A percentile compares a stretch with the other conserved stretches of the same genome.
These are phyloP conservation scores for Candida odintsovae DNA, from an alignment of 805 yeast species.

Conservation along the genomic window DNA sequence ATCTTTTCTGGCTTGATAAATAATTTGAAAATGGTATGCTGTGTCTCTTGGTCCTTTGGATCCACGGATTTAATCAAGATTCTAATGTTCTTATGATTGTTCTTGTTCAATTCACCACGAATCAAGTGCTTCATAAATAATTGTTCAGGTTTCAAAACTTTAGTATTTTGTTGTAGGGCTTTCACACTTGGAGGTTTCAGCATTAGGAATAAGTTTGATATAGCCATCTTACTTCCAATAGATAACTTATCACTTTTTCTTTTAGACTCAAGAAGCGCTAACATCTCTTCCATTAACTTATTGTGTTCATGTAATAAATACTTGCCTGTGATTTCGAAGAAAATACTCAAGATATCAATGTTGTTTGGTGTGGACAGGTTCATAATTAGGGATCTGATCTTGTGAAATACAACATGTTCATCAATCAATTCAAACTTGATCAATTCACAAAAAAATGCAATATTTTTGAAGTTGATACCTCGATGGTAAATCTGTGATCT, in stretches of 20 bases:
- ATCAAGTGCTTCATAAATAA: slow-evolving; percentile 45
- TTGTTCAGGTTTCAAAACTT: slow-evolving; percentile 36
- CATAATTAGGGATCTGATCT: slow-evolving; percentile 54
- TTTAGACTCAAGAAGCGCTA: slow-evolving; percentile 46
- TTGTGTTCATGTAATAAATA: slow-evolving; percentile 55
- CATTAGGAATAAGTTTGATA: slow-evolving; percentile 48
- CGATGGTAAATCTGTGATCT: slow-evolving; percentile 53
- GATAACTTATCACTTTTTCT: slow-evolving; percentile 44
- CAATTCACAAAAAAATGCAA: slow-evolving; percentile 66
- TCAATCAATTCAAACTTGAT: slow-evolving; percentile 74
- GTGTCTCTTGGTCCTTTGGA: slow-evolving; percentile 36
- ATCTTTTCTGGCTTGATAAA: slow-evolving; percentile 60
- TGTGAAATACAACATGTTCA: slow-evolving; percentile 64
- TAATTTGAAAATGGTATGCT: slow-evolving; percentile 29
- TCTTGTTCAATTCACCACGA: slow-evolving; percentile 40
- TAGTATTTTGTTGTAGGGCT: slow-evolving; percentile 20
- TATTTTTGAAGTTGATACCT: slow-evolving; percentile 46
- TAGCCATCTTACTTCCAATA: slow-evolving; percentile 49
- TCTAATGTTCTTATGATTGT: slow-evolving; percentile 30
- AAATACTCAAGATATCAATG: slow-evolving; percentile 60
- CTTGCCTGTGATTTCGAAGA: slow-evolving; percentile 71
- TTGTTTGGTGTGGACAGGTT: slow-evolving; percentile 49
- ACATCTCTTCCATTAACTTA: slow-evolving; percentile 56
- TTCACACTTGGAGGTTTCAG: slow-evolving; percentile 51
- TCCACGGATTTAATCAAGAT: slow-evolving; percentile 39